These are phyloP conservation scores for Paramecium octaurelia DNA, from an alignment of 73 alveolate genomes.

Conservation along the genomic window DNA sequence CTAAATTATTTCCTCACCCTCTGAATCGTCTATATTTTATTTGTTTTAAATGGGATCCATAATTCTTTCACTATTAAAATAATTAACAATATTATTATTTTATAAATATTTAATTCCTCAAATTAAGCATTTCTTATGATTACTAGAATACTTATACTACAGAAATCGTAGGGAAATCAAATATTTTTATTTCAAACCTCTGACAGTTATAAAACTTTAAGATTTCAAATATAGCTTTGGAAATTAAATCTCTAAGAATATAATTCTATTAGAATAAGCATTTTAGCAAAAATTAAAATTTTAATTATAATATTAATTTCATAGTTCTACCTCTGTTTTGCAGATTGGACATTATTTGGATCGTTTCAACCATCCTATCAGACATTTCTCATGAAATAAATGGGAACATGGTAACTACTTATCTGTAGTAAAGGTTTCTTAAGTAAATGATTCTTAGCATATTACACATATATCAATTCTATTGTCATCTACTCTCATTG, in stretches of 20 bases:
- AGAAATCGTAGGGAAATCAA: background rate
- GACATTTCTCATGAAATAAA: background rate
- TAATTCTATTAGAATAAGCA: too few species aligned
- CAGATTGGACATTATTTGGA: background rate
- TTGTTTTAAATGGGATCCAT: background rate
- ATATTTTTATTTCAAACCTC: too few species aligned
- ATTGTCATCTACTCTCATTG: background rate
- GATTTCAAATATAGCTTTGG: too few species aligned
- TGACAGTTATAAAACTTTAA: too few species aligned
- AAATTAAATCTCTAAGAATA: too few species aligned
- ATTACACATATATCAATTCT: background rate
- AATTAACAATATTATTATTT: background rate
- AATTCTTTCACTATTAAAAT: background rate
- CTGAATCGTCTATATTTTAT: background rate
- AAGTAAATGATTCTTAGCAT: background rate
- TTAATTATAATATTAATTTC: background rate
- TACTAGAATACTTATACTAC: background rate
- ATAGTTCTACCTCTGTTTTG: background rate
- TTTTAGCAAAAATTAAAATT: too few species aligned
- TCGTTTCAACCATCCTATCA: background rate
- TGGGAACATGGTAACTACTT: background rate
- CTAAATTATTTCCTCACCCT: background rate
- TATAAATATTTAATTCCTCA: too few species aligned
- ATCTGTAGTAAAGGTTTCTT: background rate
- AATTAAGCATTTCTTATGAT: background rate